A percentile compares a stretch with the other conserved stretches of the same genome.
Conservation (phyloP, 2,329 filamentous ascomycete genomes). For the Hypoxylon sp. region DNA sequence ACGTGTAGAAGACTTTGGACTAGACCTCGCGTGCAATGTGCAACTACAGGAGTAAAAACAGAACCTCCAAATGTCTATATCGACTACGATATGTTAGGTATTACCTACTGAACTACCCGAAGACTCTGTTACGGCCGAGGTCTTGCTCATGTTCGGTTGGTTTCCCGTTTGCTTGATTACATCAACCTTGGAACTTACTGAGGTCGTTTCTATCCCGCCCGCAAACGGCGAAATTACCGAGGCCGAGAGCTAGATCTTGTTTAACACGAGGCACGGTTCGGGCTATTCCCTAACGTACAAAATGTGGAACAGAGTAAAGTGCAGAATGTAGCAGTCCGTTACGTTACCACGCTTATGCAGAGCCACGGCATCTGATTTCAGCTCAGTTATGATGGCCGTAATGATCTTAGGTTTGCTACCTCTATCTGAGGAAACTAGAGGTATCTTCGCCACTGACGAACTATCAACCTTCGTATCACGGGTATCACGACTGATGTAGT, state of each 20-base stretch:
- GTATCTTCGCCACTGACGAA: constrained; percentile 1
- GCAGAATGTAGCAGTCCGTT: constrained; percentile 39
- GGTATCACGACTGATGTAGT: constrained; percentile 16
- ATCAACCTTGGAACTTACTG: constrained; percentile 1
- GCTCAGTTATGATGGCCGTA: constrained; percentile 4
- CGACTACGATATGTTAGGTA: constrained; percentile 8
- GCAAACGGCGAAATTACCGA: constrained; percentile 24
- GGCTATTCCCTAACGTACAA: constrained; percentile 21
- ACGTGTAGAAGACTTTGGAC: constrained; percentile 9
- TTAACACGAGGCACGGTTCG: constrained; percentile 23
- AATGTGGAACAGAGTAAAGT: constrained; percentile 28
- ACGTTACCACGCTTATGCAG: constrained; percentile 27
- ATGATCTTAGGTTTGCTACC: neutral
- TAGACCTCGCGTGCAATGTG: constrained; percentile 15
- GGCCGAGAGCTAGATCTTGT: constrained; percentile 32
- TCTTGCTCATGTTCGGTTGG: constrained; percentile 11
- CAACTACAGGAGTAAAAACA: constrained; percentile 19
- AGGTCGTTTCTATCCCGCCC: constrained; percentile 1
- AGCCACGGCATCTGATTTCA: constrained; percentile 13
- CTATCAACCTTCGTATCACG: neutral
- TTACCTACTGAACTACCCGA: constrained; percentile 11
- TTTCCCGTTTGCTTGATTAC: constrained; percentile 25
- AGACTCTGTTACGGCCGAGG: neutral
- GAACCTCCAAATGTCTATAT: constrained; percentile 3
- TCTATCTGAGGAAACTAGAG: neutral